A percentile compares a stretch with the other conserved stretches of the same genome.
Evolutionary conservation across 2,329 filamentous ascomycete genomes (phyloP).

Genomic region (Calycina herbarum): DNA sequence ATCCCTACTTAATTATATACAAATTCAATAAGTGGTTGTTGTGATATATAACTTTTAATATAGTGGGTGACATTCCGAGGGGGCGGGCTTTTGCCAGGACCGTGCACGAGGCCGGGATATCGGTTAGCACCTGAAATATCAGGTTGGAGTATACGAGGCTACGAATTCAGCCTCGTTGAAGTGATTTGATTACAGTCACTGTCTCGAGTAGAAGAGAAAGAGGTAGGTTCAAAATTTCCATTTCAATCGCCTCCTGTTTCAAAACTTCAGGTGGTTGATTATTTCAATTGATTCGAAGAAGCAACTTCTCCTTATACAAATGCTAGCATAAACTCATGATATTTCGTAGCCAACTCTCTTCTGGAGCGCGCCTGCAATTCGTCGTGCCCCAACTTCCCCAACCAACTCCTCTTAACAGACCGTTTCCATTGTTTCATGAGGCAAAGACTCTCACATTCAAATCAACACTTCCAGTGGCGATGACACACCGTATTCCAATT

Average conservation of each 20-base stretch:
- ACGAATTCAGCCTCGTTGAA: neutral
- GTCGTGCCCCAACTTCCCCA: conserved; percentile 28
- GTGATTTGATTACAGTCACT: no score
- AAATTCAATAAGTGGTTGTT: no score
- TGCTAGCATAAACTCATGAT: conserved; percentile 36
- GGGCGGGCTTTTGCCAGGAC: no score
- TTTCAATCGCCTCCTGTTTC: neutral
- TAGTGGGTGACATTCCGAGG: no score
- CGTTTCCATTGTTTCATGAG: conserved; percentile 32
- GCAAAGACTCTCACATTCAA: conserved; percentile 78
- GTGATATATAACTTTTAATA: no score
- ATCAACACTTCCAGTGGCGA: conserved; percentile 86
- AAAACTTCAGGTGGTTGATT: conserved; percentile 14
- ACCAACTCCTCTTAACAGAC: conserved; percentile 15
- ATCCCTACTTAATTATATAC: no score
- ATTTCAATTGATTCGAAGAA: conserved; percentile 20
- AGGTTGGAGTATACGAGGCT: neutral
- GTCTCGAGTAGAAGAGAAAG: no score
- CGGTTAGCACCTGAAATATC: neutral
- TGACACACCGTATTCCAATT: conserved; percentile 75
- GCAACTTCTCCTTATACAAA: conserved; percentile 29
- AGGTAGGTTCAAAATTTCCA: no score
- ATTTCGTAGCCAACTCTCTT: conserved; percentile 29
- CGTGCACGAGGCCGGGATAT: no score
- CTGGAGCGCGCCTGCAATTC: conserved; percentile 17